Evolutionary conservation across 192 early-diverging fungal genomes (phyloP), one percentile per base, ranked within the genome.

Genomic region (Rhizophagus sp.): DNA sequence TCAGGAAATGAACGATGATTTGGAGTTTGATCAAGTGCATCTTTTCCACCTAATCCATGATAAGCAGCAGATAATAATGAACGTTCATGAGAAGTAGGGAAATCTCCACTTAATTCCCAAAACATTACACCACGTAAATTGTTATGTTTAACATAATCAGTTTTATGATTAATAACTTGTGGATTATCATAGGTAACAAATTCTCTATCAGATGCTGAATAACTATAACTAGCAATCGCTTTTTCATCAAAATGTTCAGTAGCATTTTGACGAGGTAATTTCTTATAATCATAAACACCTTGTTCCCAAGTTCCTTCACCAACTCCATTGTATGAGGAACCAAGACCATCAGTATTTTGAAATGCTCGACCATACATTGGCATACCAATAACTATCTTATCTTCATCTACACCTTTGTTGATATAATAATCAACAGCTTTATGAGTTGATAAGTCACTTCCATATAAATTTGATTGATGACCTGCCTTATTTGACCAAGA

Each of bases 281-380:
- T 75, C 84, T 96, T 96, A 85, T 95, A 97, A 82, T 99, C 98
- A 82, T 93, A 94, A 39, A 95, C 90, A 3, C 98, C 98, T 62
- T 92, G 83, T 83, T 99, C 98, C 95, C 96, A 97, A 7, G 91
- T 91, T 34, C 95, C 94, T 64, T 90, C 82, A 9, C 93, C 91
- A n/a, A 93, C 85, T 17, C 97, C 96, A 24, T 81, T 76, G 71
- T 92, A 95, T 33, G 84, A 69, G 39, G 88, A 83, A 4, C 89
- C 90, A 22, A 93, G 83, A 3, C 94, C 94, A 74, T 88, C 83
- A 10, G 96, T 96, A 75, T 95, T 94, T 76, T 89, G 88, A 85
- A 99, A 99, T 4, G 91, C 95, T n/a, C 98, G 90, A 3, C 95
- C 96, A 85, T 98, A 99, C 79, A 96, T 89, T 30, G 95, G 95